phyloP scores from a whole-genome alignment of 2,329 filamentous ascomycete genomes.

The Ophiocordyceps sinensis region DNA sequence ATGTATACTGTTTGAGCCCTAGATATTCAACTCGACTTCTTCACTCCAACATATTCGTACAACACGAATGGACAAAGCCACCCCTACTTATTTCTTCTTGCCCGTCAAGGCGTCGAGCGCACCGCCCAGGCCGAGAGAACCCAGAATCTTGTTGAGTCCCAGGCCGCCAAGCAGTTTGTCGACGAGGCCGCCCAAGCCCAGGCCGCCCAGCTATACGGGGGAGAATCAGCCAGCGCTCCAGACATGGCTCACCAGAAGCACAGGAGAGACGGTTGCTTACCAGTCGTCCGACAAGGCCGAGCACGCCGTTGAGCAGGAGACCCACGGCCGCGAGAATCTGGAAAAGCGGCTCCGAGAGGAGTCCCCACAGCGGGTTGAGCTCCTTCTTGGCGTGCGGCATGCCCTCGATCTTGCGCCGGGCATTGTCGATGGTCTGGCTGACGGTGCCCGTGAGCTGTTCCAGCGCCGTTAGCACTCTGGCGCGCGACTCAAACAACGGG shows the following conservation, averaged over 20 bases:
- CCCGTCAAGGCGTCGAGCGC: conserved; percentile 28
- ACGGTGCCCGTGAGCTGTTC: conserved; percentile 59
- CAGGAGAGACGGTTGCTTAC: conserved; percentile 17
- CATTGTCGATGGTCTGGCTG: conserved; percentile 69
- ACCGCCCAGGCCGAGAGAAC: conserved; percentile 51
- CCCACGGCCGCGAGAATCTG: conserved; percentile 88
- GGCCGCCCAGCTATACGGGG: conserved; percentile 43
- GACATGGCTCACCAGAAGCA: background rate
- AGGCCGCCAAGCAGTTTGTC: conserved; percentile 65
- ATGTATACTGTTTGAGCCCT: background rate
- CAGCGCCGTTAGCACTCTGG: background rate
- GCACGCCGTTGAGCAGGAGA: conserved; percentile 64
- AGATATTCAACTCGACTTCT: background rate
- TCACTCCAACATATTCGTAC: background rate
- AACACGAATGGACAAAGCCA: background rate
- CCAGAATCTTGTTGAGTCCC: conserved; percentile 61
- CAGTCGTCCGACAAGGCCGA: conserved; percentile 70
- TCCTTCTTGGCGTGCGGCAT: conserved; percentile 95
- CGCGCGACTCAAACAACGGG: background rate
- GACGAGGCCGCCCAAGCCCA: conserved; percentile 70
- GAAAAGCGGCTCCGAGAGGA: conserved; percentile 73
- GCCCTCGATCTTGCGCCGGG: conserved; percentile 75
- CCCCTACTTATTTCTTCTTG: conserved; percentile 23
- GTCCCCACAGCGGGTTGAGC: conserved; percentile 76
- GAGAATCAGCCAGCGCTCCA: conserved; percentile 7